These are phyloP conservation scores for Hyaloscypha finlandica DNA, from an alignment of 495 filamentous ascomycete genomes.

Conservation along the genomic window DNA sequence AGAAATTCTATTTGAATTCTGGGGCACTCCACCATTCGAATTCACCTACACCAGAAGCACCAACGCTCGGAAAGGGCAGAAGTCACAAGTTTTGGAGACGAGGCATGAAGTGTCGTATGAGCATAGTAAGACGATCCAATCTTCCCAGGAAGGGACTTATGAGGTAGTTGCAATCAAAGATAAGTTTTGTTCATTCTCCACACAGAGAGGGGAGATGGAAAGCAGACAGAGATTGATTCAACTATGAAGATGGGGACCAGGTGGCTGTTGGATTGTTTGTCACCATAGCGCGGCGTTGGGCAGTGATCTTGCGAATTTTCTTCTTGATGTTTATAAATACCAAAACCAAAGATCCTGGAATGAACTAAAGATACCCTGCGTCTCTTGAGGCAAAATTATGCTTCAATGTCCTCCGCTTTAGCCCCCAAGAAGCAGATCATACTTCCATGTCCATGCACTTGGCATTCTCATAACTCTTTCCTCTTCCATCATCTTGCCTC, in stretches of 20 bases:
- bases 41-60: constrained; percentile 94
- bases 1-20: constrained; percentile 90
- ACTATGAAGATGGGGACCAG: constrained; percentile 19
- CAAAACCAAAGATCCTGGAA: not conserved
- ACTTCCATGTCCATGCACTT: not conserved
- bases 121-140: constrained; percentile 74
- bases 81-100: constrained; percentile 80
- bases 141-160: constrained; percentile 91
- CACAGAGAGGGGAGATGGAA: constrained; percentile 53
- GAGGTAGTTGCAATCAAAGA: constrained; percentile 96
- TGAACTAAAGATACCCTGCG: not conserved
- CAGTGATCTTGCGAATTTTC: constrained; percentile 3
- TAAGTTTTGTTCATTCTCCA: constrained; percentile 82
- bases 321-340: constrained; percentile 11
- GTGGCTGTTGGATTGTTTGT: constrained; percentile 16
- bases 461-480: not conserved
- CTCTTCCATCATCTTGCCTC: not conserved
- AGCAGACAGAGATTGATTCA: constrained; percentile 39
- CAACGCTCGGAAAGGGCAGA: constrained; percentile 74
- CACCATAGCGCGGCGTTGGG: constrained; percentile 35
- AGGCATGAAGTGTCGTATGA: constrained; percentile 82
- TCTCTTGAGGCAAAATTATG: not conserved
- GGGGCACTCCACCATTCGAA: constrained; percentile 93
- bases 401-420: not conserved
- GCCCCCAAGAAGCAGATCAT: not conserved